phyloP scores from a whole-genome alignment of 805 yeast genomes.

The Candida sithepensis region DNA sequence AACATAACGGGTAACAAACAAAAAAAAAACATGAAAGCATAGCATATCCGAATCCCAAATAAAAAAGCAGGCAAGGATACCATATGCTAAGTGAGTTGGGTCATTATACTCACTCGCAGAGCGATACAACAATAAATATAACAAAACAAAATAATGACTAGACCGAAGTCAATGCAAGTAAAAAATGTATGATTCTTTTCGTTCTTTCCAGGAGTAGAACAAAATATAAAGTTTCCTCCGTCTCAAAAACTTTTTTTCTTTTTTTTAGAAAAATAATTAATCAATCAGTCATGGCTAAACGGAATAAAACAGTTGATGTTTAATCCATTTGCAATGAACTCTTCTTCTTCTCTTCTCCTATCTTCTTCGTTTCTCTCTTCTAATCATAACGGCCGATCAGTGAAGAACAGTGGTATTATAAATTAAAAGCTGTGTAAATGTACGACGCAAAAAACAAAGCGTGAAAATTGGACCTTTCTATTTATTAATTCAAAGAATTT shows the following conservation, averaged over 20 bases:
- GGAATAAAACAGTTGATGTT: constrained; percentile 6
- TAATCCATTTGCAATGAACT: background rate
- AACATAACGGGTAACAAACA: background rate
- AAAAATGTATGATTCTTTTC: background rate
- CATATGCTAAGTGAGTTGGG: background rate
- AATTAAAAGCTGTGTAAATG: constrained; percentile 2
- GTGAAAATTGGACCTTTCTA: background rate
- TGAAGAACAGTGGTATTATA: background rate
- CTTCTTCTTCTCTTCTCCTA: background rate
- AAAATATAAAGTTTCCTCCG: background rate
- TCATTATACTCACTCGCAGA: background rate
- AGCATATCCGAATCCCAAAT: background rate
- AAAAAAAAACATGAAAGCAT: background rate
- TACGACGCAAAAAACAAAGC: background rate
- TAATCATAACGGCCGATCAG: background rate
- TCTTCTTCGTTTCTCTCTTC: background rate
- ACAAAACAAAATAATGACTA: background rate
- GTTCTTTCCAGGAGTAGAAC: background rate
- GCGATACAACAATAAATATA: background rate
- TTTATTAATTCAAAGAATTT: background rate
- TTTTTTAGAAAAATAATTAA: constrained; percentile 1
- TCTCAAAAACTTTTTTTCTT: background rate
- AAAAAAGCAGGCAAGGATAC: background rate
- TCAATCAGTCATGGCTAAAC: background rate
- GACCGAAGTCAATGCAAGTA: constrained; percentile 1